phyloP scores from a whole-genome alignment of 2,329 filamentous ascomycete species.

The Escovopsis weberi region DNA sequence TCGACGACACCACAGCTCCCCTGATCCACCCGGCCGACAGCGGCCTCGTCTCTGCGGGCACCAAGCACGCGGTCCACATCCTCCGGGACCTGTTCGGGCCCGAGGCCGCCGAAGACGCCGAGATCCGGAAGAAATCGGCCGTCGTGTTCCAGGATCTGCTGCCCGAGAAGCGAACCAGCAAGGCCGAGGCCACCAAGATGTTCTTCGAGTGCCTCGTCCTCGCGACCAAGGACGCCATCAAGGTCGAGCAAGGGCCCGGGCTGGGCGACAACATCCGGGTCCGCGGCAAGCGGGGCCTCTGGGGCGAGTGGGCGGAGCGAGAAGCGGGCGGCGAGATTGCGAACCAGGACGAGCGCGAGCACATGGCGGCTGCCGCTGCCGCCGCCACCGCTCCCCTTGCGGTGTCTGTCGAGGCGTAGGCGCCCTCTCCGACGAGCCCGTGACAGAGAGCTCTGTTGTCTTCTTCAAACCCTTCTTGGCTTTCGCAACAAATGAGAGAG shows the following conservation, averaged over 20 bases:
- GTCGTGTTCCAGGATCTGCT: conserved; percentile 87
- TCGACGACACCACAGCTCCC: conserved; percentile 66
- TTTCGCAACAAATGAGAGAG: no score
- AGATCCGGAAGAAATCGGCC: conserved; percentile 58
- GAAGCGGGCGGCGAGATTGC: conserved; percentile 51
- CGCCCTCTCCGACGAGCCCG: no score
- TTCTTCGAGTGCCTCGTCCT: conserved; percentile 96
- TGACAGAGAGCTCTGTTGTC: no score
- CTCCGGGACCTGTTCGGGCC: conserved; percentile 76
- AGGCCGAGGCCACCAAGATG: conserved; percentile 95
- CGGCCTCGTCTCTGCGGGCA: conserved; percentile 77
- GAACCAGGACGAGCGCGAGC: conserved; percentile 29
- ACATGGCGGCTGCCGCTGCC: background rate
- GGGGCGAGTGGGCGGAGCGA: conserved; percentile 88
- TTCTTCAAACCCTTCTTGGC: no score
- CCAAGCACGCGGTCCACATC: conserved; percentile 90
- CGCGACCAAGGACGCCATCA: conserved; percentile 94
- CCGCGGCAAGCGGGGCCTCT: conserved; percentile 84
- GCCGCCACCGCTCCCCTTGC: conserved; percentile 16
- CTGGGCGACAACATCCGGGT: conserved; percentile 74
- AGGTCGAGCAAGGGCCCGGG: conserved; percentile 71
- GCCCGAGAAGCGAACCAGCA: conserved; percentile 65
- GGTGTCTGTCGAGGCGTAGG: conserved; percentile 25
- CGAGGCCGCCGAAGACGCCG: conserved; percentile 52
- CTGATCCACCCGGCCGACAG: conserved; percentile 69